Base-by-base conservation (phyloP, 140 eudicot genomes). In the Erigeron philadelphicus region DNA sequence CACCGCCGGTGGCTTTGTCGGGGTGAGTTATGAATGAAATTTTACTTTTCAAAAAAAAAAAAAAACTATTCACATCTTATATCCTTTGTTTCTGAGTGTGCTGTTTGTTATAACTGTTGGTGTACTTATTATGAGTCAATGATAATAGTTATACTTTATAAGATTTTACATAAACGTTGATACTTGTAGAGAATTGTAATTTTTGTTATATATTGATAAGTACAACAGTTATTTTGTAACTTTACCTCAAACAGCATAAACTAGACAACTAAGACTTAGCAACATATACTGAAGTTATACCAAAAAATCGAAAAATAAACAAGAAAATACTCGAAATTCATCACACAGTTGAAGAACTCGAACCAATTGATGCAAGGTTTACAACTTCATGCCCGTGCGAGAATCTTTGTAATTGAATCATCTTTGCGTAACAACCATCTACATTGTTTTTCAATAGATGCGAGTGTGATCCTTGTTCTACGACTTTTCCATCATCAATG, bases 401-500 rank as follows among this genome's bases (percentile, higher is more conserved):
- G 62, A 87, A 83, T 61, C 94, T 70, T 41, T 90, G 97, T 61
- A 90, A 57, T 74, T 90, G 90, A 79, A 90, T 90, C 97, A 90
- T 90, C 7, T 94, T 79, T 11, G 95, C 84, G 45, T 90, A 90
- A 41, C 84, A 72, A 15, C 97, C 97, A 7, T 90, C 95, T 0
- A 85, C 87, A 16, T 83, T 75, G 66, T 82, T 85, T 64, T 87
- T 90, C 74, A 90, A 35, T 11, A 90, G 71, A 48, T 87, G 88
- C 18, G 95, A 87, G 68, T 90, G 95, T 0, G 97, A 87, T 2
- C 97, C 97, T 73, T 87, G 97, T 71, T 90, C 97, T 1, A 82
- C 88, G 55, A 90, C 97, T 76, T 87, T 87, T 3, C 97, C 97
- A 8, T 90, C 97, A 16, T 90, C 95, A 18, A 90, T 84, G 7